A percentile compares a stretch with the other conserved stretches of the same genome.
These are phyloP conservation scores for Chrysopogon serrulatus DNA, from an alignment of 176 grass and related monocot species.

Conservation along the genomic window DNA sequence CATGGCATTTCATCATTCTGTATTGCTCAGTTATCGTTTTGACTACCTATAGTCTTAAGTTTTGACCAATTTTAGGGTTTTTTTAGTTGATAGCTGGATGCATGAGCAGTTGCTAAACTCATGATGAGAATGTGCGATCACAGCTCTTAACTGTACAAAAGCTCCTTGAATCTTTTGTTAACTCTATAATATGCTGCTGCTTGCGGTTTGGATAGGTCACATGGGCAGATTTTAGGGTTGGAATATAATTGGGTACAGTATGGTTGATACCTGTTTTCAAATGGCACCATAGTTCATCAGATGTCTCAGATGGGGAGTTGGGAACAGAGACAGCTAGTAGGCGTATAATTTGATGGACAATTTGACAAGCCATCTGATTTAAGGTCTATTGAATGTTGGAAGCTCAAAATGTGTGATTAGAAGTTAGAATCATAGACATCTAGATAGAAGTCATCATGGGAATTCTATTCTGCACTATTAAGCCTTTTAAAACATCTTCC, in stretches of 20 bases:
- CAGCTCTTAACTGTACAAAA: background rate
- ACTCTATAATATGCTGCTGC: background rate
- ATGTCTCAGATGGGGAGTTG: background rate
- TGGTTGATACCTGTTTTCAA: background rate
- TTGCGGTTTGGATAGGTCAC: background rate
- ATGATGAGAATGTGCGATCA: background rate
- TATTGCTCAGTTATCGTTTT: background rate
- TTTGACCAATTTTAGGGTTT: background rate
- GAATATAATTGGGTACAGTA: background rate
- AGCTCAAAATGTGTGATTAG: background rate
- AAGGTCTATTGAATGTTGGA: background rate
- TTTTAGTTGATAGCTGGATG: background rate
- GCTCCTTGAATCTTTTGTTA: background rate
- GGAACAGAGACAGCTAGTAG: background rate
- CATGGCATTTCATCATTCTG: background rate
- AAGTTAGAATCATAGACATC: background rate
- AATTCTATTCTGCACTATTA: background rate
- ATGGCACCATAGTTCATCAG: background rate
- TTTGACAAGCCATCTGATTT: background rate
- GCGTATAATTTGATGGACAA: background rate
- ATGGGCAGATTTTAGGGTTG: background rate
- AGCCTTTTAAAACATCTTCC: background rate
- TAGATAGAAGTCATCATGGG: background rate
- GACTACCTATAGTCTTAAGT: no score
- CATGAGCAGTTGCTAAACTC: constrained; percentile 5